Percentiles rank a stretch among this genome's conserved stretches.
These are phyloP conservation scores for Drechslera avenae DNA, from an alignment of 2,329 filamentous ascomycete species.

Conservation along the genomic window DNA sequence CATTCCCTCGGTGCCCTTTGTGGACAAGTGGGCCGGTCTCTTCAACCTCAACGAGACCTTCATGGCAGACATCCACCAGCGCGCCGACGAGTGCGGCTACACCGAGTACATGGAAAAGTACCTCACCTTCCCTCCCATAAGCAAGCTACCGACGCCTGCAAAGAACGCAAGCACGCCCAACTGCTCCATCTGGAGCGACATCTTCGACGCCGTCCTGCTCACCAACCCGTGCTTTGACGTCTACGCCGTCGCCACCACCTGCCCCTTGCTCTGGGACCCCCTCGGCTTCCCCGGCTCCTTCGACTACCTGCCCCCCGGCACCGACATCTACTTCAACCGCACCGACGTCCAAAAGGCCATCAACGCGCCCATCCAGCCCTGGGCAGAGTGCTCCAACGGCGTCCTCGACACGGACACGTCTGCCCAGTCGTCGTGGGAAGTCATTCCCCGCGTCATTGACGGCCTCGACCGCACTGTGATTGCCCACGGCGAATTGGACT, in stretches of 20 bases:
- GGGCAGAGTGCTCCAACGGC: constrained; percentile 61
- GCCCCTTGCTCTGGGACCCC: constrained; percentile 71
- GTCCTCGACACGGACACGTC: constrained; percentile 59
- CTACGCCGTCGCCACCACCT: constrained; percentile 74
- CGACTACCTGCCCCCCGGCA: constrained; percentile 66
- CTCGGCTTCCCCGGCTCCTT: constrained; percentile 71
- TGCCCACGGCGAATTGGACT: constrained; percentile 73
- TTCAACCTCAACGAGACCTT: constrained; percentile 69
- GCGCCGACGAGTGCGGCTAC: constrained; percentile 66
- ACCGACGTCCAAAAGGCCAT: constrained; percentile 71
- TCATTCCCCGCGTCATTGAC: constrained; percentile 74
- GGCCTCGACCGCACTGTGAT: constrained; percentile 72
- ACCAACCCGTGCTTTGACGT: constrained; percentile 81
- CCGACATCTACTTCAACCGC: constrained; percentile 72
- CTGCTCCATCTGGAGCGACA: constrained; percentile 65
- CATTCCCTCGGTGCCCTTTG: constrained; percentile 61
- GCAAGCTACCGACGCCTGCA: constrained; percentile 61
- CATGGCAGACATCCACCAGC: constrained; percentile 57
- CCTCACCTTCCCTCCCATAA: constrained; percentile 70
- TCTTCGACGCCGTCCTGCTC: constrained; percentile 58
- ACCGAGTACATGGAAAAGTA: constrained; percentile 64
- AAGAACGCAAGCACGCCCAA: constrained; percentile 51
- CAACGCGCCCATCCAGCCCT: constrained; percentile 64
- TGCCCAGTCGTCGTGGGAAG: constrained; percentile 60
- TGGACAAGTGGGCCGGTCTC: constrained; percentile 64